Percentiles rank a stretch among this genome's conserved stretches.
These are phyloP conservation scores for Meyerozyma guilliermondii DNA, from an alignment of 1,139 yeast genomes.

Conservation along the genomic window DNA sequence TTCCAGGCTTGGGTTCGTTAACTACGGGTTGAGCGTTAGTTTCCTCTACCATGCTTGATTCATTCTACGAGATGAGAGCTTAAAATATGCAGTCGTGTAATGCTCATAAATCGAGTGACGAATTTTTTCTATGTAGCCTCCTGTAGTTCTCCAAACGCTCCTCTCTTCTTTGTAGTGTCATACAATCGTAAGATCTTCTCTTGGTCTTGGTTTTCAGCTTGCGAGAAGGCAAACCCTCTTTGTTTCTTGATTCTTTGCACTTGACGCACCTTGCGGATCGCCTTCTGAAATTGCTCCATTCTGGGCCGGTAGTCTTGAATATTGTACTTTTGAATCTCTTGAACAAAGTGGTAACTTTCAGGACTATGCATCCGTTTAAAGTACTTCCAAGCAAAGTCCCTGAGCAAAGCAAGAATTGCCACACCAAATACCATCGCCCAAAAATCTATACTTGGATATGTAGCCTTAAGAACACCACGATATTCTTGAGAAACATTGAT, in stretches of 20 bases:
- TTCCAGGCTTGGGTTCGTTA: neutral
- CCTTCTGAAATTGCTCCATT: constrained; percentile 94
- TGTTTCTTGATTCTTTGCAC: constrained; percentile 97
- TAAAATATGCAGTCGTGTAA: neutral
- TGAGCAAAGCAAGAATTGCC: constrained; percentile 68
- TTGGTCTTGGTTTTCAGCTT: constrained; percentile 89
- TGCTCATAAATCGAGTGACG: neutral
- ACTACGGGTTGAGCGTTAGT: neutral
- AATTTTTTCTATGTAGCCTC: constrained; percentile 11
- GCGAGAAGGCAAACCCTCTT: constrained; percentile 98
- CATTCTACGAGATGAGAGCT: neutral
- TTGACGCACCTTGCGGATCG: constrained; percentile 94
- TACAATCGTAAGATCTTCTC: constrained; percentile 88
- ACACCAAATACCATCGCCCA: constrained; percentile 82
- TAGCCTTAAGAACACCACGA: constrained; percentile 68
- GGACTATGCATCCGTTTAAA: constrained; percentile 89
- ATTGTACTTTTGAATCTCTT: constrained; percentile 93
- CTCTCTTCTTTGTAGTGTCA: constrained; percentile 77
- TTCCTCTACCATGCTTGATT: neutral
- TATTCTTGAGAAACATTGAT: constrained; percentile 82
- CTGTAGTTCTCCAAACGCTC: constrained; percentile 44
- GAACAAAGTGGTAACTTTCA: constrained; percentile 89
- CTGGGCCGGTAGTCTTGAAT: constrained; percentile 93
- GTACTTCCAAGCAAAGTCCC: constrained; percentile 94
- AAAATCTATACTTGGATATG: constrained; percentile 74